Conservation (phyloP, 768 basidiomycete species). For the Trametes gibbosa region DNA sequence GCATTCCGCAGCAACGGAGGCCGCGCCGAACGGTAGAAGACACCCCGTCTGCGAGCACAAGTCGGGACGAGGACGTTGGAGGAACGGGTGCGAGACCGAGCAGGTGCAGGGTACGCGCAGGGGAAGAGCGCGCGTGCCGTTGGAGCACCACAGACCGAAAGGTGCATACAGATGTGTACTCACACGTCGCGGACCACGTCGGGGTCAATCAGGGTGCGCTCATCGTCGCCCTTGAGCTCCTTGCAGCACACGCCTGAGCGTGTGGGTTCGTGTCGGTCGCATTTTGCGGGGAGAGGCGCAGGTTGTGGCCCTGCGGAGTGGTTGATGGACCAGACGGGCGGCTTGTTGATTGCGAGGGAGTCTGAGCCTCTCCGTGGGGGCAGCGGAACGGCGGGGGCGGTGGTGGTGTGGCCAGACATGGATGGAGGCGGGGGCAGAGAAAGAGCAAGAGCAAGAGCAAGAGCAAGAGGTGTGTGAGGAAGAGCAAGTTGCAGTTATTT, state of each 20-base stretch:
- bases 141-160: too few relatives aligned
- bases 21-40: not conserved
- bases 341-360: conserved; percentile 29
- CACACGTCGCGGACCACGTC: conserved; percentile 87
- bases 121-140: too few relatives aligned
- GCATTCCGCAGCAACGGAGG: not conserved
- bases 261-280: conserved; percentile 48
- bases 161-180: conserved; percentile 27
- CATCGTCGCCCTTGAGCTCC: conserved; percentile 76
- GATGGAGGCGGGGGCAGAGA: not conserved
- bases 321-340: conserved; percentile 68
- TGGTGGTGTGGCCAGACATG: conserved; percentile 8
- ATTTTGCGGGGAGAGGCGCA: conserved; percentile 54
- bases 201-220: conserved; percentile 80
- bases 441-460: conserved; percentile 1
- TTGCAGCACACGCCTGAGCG: conserved; percentile 80
- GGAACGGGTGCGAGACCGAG: too few relatives aligned
- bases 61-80: too few relatives aligned
- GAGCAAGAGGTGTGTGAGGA: not conserved
- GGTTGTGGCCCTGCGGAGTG: conserved; percentile 36
- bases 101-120: too few relatives aligned
- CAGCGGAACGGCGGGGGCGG: conserved; percentile 23
- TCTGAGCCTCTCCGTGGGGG: conserved; percentile 20
- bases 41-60: not conserved
- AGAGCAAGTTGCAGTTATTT: conserved; percentile 1